Evolutionary conservation across 768 basidiomycete genomes (phyloP).

Genomic region (Mycena crocata): DNA sequence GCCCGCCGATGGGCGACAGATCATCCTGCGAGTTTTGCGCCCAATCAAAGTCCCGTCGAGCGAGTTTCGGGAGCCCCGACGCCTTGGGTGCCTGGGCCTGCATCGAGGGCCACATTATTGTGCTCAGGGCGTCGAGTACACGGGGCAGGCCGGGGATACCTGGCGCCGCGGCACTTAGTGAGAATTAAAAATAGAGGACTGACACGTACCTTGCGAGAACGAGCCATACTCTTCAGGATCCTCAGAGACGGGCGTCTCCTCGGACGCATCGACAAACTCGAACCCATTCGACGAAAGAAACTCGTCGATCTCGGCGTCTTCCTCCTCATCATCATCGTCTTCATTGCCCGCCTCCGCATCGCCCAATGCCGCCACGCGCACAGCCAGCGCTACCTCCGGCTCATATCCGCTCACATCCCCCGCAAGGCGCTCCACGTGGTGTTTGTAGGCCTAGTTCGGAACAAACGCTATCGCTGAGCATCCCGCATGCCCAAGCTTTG

Average conservation of each 20-base stretch:
- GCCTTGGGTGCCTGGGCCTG: constrained; percentile 47
- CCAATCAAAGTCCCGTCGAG: constrained; percentile 53
- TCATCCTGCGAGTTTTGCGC: constrained; percentile 54
- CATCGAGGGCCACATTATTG: constrained; percentile 92
- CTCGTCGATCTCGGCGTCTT: constrained; percentile 69
- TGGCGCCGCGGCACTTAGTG: constrained; percentile 33
- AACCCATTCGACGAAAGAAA: constrained; percentile 79
- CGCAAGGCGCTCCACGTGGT: constrained; percentile 63
- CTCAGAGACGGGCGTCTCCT: constrained; percentile 4
- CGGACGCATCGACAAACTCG: constrained; percentile 76
- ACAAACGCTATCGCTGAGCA: background rate
- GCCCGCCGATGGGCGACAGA: constrained; percentile 42
- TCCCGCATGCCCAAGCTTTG: background rate
- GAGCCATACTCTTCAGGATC: constrained; percentile 28
- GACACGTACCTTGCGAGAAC: constrained; percentile 38
- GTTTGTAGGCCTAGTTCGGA: constrained; percentile 64
- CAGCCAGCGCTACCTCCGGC: constrained; percentile 79
- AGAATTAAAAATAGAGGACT: background rate
- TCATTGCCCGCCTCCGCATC: constrained; percentile 33
- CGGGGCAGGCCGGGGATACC: constrained; percentile 70
- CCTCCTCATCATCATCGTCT: constrained; percentile 49
- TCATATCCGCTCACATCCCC: constrained; percentile 62
- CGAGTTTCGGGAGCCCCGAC: constrained; percentile 30
- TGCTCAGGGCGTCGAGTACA: constrained; percentile 82
- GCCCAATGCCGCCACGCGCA: constrained; percentile 56